Evolutionary conservation across 2,329 filamentous ascomycete species (phyloP).

Genomic region (Fusarium sp.): DNA sequence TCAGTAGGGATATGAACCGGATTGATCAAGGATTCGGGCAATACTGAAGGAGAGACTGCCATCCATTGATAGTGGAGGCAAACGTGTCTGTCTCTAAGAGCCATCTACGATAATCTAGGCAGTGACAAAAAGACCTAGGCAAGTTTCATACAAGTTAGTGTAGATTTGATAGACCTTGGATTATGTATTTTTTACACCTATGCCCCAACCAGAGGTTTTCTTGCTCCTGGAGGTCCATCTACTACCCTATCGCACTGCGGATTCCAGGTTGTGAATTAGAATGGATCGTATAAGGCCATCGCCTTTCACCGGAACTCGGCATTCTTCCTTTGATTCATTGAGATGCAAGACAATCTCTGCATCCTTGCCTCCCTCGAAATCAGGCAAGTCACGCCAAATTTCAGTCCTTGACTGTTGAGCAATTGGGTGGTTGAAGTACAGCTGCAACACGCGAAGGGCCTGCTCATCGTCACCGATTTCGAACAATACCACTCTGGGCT

Average conservation of each 20-base stretch:
- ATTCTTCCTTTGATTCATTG: constrained; percentile 15
- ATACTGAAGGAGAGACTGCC: not conserved
- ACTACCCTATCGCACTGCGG: not conserved
- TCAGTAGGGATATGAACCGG: not conserved
- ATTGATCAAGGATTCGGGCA: not conserved
- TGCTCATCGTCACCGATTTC: constrained; percentile 78
- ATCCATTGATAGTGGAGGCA: not conserved
- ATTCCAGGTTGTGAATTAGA: constrained; percentile 26
- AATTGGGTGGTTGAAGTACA: constrained; percentile 51
- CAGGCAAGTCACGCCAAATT: constrained; percentile 77
- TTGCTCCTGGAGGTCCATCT: not conserved
- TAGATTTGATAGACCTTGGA: not conserved
- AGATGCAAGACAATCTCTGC: constrained; percentile 41
- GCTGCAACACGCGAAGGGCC: constrained; percentile 67
- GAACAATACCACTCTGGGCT: constrained; percentile 68
- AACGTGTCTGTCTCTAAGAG: not conserved
- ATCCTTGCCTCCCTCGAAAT: constrained; percentile 46
- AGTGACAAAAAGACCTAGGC: not conserved
- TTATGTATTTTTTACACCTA: not conserved
- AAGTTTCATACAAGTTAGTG: not conserved
- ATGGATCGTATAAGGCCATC: constrained; percentile 60
- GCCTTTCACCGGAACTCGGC: constrained; percentile 53
- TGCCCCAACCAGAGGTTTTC: not conserved
- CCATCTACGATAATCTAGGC: not conserved
- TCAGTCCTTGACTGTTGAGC: constrained; percentile 57